Evolutionary conservation across 768 basidiomycete species (phyloP), one percentile per base, ranked within the genome.

Genomic region (Auriscalpium orientale): DNA sequence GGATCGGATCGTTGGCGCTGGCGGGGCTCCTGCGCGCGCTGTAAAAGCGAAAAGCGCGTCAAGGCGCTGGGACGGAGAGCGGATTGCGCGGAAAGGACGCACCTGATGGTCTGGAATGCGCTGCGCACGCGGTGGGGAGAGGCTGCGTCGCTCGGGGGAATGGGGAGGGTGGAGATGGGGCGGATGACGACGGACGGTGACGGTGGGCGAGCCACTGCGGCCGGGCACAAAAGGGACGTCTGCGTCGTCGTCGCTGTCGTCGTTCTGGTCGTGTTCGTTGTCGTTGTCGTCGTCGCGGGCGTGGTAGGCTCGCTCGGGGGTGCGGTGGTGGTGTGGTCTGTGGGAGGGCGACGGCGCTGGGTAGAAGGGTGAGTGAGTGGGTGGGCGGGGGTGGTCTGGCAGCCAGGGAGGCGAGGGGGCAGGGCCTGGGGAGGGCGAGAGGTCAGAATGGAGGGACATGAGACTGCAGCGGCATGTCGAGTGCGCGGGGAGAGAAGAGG

Each of bases 101-200:
- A 61, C 60, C 38, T 55, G 52, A 44, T 61, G 37, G 22, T 54
- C 38, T 33, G 34, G 45, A 47, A 56, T 59, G 20, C 40, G 58
- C 4, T 43, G 12, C 45, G 4, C 18, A 40, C 7, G 9, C 3
- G 34, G 18, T 15, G 18, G 37, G 13, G 28, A 13, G 20, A 38
- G 22, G 47, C 34, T 33, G 20, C 51, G 33, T 20, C 35, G 20
- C 43, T 8, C 18, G 28, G 55, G 8, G 10, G 21, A n/a, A 44
- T n/a, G 51, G 21, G 37, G 22, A 12, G 40, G 38, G 49, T 43
- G 53, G 22, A 48, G 53, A 58, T 55, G 46, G 18, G 53, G 53
- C 18, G 53, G 46, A 51, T 53, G 46, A 34, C 36, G 45, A 34
- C 46, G 60, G 43, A 22, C 33, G 37, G 37, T 35, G 46, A 18